These are phyloP conservation scores for Prototheca cutis DNA, from an alignment of 163 green algal genomes.

Conservation along the genomic window DNA sequence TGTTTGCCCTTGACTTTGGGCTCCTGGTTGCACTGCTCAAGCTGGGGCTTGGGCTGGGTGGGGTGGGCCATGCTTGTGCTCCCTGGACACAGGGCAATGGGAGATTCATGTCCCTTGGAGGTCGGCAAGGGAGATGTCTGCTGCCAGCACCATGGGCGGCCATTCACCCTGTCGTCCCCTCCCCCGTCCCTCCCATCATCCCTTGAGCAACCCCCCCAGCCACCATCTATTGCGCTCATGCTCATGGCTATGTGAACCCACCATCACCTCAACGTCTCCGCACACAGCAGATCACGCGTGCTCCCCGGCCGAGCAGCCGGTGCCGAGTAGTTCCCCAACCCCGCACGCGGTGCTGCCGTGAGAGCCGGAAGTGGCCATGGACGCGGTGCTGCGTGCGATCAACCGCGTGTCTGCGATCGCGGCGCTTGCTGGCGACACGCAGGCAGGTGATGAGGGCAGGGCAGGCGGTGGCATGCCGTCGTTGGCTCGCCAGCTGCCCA, in stretches of 20 bases:
- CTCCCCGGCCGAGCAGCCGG: too few relatives aligned
- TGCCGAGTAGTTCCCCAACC: neutral
- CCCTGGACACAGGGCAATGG: too few relatives aligned
- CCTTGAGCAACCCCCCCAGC: too few relatives aligned
- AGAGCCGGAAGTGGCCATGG: constrained; percentile 18
- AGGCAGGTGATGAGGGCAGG: constrained; percentile 20
- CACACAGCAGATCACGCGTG: neutral
- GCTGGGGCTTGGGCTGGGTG: too few relatives aligned
- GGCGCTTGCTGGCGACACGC: constrained; percentile 31
- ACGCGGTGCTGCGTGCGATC: constrained; percentile 24
- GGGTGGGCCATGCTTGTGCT: too few relatives aligned
- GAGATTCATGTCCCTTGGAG: too few relatives aligned
- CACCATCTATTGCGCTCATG: neutral
- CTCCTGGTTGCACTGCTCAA: too few relatives aligned
- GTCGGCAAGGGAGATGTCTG: too few relatives aligned
- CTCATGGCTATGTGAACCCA: neutral
- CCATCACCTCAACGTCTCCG: neutral
- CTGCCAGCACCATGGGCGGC: too few relatives aligned
- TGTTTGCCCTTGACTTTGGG: too few relatives aligned
- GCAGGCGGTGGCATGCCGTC: constrained; percentile 34
- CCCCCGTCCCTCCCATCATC: too few relatives aligned
- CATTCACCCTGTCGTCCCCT: too few relatives aligned
- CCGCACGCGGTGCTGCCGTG: neutral
- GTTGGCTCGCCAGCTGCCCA: constrained; percentile 78
- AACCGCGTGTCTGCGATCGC: constrained; percentile 36